Evolutionary conservation across 2,329 filamentous ascomycete species (phyloP).

Genomic region (Aspergillus fijiensis): DNA sequence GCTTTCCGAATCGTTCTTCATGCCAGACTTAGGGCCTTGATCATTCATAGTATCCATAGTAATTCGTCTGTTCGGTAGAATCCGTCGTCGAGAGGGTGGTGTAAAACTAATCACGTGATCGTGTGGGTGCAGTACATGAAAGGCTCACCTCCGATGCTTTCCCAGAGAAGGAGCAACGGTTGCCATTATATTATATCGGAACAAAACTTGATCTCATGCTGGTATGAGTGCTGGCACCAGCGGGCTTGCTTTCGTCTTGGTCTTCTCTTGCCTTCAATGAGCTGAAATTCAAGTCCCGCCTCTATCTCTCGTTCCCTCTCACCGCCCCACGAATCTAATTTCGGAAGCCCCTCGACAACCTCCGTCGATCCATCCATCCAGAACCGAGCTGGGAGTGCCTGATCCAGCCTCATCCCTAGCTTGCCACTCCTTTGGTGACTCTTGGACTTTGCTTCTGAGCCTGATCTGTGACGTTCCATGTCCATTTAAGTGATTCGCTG

Average conservation of each 20-base stretch:
- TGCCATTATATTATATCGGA: too few species aligned
- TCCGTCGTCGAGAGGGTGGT: too few species aligned
- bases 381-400: background rate
- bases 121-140: too few species aligned
- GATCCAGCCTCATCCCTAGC: background rate
- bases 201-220: too few species aligned
- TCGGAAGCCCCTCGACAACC: conserved; percentile 24
- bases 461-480: background rate
- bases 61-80: too few species aligned
- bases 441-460: background rate
- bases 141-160: too few species aligned
- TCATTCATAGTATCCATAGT: too few species aligned
- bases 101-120: too few species aligned
- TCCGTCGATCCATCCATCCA: conserved; percentile 19
- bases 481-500: conserved; percentile 10
- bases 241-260: too few species aligned
- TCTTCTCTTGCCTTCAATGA: background rate
- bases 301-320: conserved; percentile 1
- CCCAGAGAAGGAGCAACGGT: too few species aligned
- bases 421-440: background rate
- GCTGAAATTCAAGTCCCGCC: background rate
- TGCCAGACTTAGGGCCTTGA: too few species aligned
- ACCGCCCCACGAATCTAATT: conserved; percentile 32
- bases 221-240: background rate
- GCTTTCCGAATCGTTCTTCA: too few species aligned